Percentiles rank a stretch among this genome's conserved stretches.
Conservation (phyloP, 2,329 filamentous ascomycete species). For the Gliomastix tumulicola region DNA sequence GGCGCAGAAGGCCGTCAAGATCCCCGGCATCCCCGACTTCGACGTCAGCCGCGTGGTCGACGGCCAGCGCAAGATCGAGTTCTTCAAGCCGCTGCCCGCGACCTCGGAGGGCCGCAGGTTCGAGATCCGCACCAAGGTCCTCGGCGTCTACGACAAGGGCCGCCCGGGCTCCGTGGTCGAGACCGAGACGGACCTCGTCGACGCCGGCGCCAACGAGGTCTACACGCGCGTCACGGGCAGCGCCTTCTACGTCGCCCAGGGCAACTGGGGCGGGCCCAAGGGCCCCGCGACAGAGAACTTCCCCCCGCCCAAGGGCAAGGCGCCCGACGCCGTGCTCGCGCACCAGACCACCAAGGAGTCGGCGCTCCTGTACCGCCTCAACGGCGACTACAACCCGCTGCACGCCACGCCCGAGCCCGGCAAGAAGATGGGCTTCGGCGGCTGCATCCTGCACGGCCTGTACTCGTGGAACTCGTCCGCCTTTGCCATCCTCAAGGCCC, state of each 20-base stretch:
- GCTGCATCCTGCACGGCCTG: conserved; percentile 81
- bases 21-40: conserved; percentile 71
- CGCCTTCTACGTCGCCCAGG: conserved; percentile 74
- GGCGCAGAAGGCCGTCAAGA: conserved; percentile 55
- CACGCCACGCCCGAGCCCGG: conserved; percentile 83
- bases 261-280: conserved; percentile 82
- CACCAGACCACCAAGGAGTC: conserved; percentile 68
- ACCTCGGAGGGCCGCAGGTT: conserved; percentile 66
- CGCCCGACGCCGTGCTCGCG: conserved; percentile 64
- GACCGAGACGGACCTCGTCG: conserved; percentile 70
- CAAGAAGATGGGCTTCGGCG: conserved; percentile 84
- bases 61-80: conserved; percentile 73
- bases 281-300: conserved; percentile 74
- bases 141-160: conserved; percentile 88
- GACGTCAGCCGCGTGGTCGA: conserved; percentile 71
- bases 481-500: conserved; percentile 63
- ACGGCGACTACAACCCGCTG: conserved; percentile 91
- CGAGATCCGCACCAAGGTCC: conserved; percentile 68
- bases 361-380: conserved; percentile 73
- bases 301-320: conserved; percentile 66
- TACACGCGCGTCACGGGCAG: conserved; percentile 65
- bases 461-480: conserved; percentile 79
- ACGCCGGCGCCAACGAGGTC: conserved; percentile 59
- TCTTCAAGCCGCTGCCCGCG: conserved; percentile 69
- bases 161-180: conserved; percentile 76